A percentile compares a stretch with the other conserved stretches of the same genome.
Evolutionary conservation across 2,329 filamentous ascomycete species (phyloP).

Genomic region (Diaporthe vaccinii): DNA sequence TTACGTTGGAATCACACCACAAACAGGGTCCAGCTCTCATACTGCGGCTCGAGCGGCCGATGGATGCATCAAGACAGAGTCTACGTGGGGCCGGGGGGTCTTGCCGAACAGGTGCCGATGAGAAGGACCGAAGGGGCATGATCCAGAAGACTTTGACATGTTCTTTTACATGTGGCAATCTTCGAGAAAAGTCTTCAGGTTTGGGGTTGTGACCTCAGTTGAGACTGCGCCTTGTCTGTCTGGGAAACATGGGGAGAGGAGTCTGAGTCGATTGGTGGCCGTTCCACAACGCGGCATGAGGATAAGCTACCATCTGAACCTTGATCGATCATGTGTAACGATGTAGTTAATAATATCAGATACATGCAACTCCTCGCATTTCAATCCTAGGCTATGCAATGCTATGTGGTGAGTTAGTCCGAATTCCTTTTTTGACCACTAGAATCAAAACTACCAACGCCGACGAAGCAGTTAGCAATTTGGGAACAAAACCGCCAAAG

Average conservation of each 20-base stretch:
- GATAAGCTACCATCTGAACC: not conserved
- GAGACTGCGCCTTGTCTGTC: not conserved
- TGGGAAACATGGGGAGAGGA: not conserved
- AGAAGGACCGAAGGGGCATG: not conserved
- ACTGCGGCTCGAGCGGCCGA: not conserved
- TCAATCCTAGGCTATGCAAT: not conserved
- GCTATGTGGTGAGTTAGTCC: not conserved
- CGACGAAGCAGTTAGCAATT: not conserved
- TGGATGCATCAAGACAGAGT: not conserved
- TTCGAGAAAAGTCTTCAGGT: not conserved
- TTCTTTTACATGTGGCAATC: conserved; percentile 11
- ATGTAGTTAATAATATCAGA: not conserved
- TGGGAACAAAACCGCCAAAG: not conserved
- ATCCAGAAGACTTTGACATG: not conserved
- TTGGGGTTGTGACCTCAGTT: not conserved
- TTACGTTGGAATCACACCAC: not conserved
- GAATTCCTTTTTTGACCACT: not conserved
- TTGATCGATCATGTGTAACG: not conserved
- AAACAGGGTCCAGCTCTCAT: not conserved
- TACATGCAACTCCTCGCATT: conserved; percentile 12
- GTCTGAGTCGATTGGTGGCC: not conserved
- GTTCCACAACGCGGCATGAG: not conserved
- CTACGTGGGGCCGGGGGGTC: not conserved
- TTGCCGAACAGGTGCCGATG: not conserved
- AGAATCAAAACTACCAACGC: not conserved